Base-by-base conservation (phyloP, 495 filamentous ascomycete species). In the Penicillium coffeae region DNA sequence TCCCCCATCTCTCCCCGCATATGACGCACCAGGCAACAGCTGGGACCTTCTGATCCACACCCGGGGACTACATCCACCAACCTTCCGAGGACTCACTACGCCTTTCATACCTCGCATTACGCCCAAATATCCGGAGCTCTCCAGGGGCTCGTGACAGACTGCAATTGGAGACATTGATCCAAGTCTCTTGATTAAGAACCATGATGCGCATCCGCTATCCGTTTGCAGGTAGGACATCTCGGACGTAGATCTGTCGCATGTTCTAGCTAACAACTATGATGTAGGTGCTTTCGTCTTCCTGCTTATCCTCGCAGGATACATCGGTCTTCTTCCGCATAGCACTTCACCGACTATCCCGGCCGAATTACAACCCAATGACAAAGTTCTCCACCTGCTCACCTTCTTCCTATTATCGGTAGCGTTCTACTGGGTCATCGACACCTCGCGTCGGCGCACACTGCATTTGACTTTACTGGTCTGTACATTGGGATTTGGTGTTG, bases 341-440 rank as follows among this genome's bases (percentile, higher is more conserved):
- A 54, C 64, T 64, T 90, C 71, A 52, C 81, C 73, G 58, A 80
- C 65, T 66, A 90, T 71, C 66, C 85, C 70, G 60, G 80, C 85
- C 48, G 80, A 93, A 21, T 56, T 87, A 45, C 76, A 79, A 47
- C 75, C 75, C 48, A 89, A 91, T 76, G 90, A 96, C 79, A 96
- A 96, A 69, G 73, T 88, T 63, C 82, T 99, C 20, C 94, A 97
- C 66, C 74, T 89, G 59, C 37, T 92, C 40, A 88, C 87, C 51
- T 96, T 99, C 75, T 94, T 96, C 80, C 55, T 87, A 47, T 73
- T 99, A 19, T 92, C 94, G 10, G 54, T 88, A 32, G 72, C 75
- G 57, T 97, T 96, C 79, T 99, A 99, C 82, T 99, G 92, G 91
- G 86, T 95, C 60, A 67, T 95, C 59, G 93, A 99, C 61, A 90